Conservation (phyloP, 2,329 filamentous ascomycete species). For the Curvularia eragrostidis region DNA sequence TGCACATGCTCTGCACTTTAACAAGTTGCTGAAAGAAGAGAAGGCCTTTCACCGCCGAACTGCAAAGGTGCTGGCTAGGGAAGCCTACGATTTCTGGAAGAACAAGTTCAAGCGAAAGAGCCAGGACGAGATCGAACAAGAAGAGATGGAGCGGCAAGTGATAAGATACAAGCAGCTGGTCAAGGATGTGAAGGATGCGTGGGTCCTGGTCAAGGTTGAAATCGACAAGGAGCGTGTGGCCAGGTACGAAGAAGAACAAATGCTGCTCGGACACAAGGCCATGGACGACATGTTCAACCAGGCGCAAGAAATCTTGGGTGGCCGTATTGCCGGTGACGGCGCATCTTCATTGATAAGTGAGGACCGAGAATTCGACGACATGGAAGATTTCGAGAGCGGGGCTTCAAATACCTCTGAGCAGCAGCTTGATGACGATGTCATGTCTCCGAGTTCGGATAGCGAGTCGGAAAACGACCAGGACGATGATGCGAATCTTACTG, state of each 20-base stretch:
- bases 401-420: conserved; percentile 41
- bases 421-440: conserved; percentile 54
- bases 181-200: conserved; percentile 67
- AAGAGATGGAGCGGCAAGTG: conserved; percentile 72
- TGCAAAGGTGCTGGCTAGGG: conserved; percentile 80
- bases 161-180: conserved; percentile 75
- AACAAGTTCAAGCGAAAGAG: conserved; percentile 62
- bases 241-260: conserved; percentile 67
- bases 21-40: conserved; percentile 79
- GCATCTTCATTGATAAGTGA: conserved; percentile 50
- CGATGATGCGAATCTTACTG: conserved; percentile 70
- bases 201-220: conserved; percentile 64
- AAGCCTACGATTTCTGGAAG: conserved; percentile 77
- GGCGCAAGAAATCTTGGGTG: conserved; percentile 59
- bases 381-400: conserved; percentile 53
- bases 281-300: conserved; percentile 76
- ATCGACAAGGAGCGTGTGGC: conserved; percentile 63
- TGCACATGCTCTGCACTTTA: conserved; percentile 79
- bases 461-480: conserved; percentile 54
- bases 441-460: conserved; percentile 45
- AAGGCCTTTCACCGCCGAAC: conserved; percentile 76
- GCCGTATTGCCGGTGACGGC: conserved; percentile 42
- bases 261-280: conserved; percentile 64
- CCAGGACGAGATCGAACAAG: conserved; percentile 79
- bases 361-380: conserved; percentile 50